A percentile compares a stretch with the other conserved stretches of the same genome.
Evolutionary conservation across 2,329 filamentous ascomycete species (phyloP).

Genomic region (Grosmannia clavigera): DNA sequence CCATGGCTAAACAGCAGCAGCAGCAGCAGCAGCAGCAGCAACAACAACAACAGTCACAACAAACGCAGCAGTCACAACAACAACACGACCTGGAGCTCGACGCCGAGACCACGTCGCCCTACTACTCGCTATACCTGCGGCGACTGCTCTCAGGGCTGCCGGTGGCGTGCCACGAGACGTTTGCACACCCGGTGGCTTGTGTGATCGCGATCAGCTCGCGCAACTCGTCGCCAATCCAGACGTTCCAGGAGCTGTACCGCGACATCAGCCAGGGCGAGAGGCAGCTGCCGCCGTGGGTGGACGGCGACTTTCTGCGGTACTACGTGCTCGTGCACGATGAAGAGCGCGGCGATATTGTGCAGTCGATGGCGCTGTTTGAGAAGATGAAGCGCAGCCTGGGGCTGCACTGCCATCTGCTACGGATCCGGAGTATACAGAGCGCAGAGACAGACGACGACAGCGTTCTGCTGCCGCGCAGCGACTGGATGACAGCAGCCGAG

Average conservation of each 20-base stretch:
- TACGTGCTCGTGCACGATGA: constrained; percentile 96
- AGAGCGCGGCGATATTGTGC: constrained; percentile 81
- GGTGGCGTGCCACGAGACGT: constrained; percentile 77
- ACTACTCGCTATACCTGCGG: constrained; percentile 76
- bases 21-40: constrained; percentile 20
- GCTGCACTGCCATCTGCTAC: constrained; percentile 82
- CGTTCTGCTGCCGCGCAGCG: constrained; percentile 63
- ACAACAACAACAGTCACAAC: constrained; percentile 8
- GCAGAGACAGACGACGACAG: constrained; percentile 87
- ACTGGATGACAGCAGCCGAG: constrained; percentile 83
- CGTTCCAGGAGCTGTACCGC: constrained; percentile 70
- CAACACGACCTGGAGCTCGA: constrained; percentile 27
- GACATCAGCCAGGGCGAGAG: constrained; percentile 69
- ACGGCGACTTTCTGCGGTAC: constrained; percentile 85
- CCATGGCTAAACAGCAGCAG: constrained; percentile 14
- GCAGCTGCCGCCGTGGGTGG: constrained; percentile 70
- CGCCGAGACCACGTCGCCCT: constrained; percentile 51
- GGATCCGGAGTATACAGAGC: constrained; percentile 74
- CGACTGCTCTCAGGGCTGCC: constrained; percentile 70
- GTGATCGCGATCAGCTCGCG: constrained; percentile 91
- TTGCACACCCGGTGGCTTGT: constrained; percentile 86
- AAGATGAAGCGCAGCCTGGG: constrained; percentile 99
- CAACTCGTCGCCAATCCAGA: constrained; percentile 72
- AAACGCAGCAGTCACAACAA: constrained; percentile 13
- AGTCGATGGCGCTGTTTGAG: constrained; percentile 83